Evolutionary conservation across 345 rosid genomes (phyloP), one percentile per base, ranked within the genome.

Genomic region (Excoecaria cochinchinensis): DNA sequence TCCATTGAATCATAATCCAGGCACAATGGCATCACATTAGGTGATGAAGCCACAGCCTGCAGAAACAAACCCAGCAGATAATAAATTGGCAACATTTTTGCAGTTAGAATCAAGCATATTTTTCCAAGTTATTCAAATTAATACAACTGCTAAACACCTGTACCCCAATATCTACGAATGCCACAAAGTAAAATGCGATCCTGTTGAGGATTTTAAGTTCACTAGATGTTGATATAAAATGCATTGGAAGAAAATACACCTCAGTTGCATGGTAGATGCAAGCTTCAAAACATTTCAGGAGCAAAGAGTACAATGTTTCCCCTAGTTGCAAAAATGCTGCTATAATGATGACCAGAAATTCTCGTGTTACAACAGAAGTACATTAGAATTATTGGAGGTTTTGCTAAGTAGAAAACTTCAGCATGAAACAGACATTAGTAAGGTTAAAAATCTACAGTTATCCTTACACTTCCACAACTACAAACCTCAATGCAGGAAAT

Each of bases 21-120:
- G 73, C 4, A 80, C 77, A 91, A 85, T 62, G 97, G 91, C 87
- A 80, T 81, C 77, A 85, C 89, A 25, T 80, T 79, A 12, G 91
- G 90, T 52, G 97, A 90, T 81, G 97, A 77, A 82, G 89, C 88
- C 14, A 92, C 85, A 84, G 91, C 92, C 98, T 94, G 86, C 56
- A 84, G 74, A 62, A 77, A 78, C 68, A 85, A 77, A 71, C 51
- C 36, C 77, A 83, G 62, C 39, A 74, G 71, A 58, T 50, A 51
- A 60, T 31, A 46, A 59, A 31, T n/a, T 22, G 12, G n/a, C 46
- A 22, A 15, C 62, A 67, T 16, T 16, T 14, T 67, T 47, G 53
- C 50, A 69, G 65, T 25, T 19, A 66, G 70, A 74, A 57, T 62
- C 13, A 46, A 36, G 57, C 12, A 21, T 51, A 31, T 19, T 61